phyloP scores from a whole-genome alignment of 257 asterid genomes.

The Solanum phureja region DNA sequence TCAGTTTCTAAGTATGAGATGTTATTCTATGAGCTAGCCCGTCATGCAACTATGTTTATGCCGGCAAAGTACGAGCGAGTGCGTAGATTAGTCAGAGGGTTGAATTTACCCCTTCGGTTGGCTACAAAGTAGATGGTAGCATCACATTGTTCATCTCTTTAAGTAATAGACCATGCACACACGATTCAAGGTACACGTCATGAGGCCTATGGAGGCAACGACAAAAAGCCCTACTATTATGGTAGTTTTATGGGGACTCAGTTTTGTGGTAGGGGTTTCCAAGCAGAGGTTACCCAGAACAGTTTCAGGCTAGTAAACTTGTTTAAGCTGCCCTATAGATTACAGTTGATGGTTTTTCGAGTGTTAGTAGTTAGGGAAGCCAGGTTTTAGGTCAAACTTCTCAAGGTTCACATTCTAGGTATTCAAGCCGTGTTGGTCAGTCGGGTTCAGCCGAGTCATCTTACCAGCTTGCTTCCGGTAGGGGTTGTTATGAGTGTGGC shows the following conservation, averaged over 20 bases:
- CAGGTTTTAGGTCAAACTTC: not conserved
- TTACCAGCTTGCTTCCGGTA: not conserved
- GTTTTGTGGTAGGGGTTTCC: not conserved
- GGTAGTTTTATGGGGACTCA: not conserved
- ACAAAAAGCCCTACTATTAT: not conserved
- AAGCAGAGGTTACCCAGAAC: not conserved
- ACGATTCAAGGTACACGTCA: too few relatives aligned
- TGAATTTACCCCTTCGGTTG: not conserved
- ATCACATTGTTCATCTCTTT: not conserved
- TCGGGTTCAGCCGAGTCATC: not conserved
- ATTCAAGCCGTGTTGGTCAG: not conserved
- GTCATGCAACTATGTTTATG: too few relatives aligned
- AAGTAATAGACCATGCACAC: not conserved
- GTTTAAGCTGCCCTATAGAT: not conserved
- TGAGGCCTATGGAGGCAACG: not conserved
- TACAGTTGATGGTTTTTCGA: not conserved
- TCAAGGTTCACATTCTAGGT: not conserved
- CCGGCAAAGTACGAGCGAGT: not conserved
- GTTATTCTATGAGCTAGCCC: not conserved
- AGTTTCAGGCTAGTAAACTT: not conserved
- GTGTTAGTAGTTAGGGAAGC: not conserved
- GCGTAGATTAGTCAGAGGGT: not conserved
- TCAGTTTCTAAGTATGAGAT: not conserved
- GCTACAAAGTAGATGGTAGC: not conserved
- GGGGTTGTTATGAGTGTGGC: not conserved